A percentile compares a stretch with the other conserved stretches of the same genome.
phyloP scores from a whole-genome alignment of 2,329 filamentous ascomycete species.

The Camptophora hylomeconis region DNA sequence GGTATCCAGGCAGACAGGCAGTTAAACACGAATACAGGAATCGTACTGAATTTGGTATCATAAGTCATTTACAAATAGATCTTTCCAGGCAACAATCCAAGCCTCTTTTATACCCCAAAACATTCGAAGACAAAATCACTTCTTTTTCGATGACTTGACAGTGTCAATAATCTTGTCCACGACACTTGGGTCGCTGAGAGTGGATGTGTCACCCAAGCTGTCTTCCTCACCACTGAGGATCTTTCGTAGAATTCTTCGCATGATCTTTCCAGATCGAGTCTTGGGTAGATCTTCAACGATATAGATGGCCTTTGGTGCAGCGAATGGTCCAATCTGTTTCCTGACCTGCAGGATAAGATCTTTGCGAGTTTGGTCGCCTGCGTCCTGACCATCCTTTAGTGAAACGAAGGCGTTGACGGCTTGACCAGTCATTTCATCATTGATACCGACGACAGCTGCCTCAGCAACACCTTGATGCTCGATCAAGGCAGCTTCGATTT shows the following conservation, averaged over 20 bases:
- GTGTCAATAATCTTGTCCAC: slow-evolving; percentile 79
- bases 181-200: slow-evolving; percentile 75
- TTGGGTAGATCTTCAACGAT: slow-evolving; percentile 91
- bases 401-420: slow-evolving; percentile 94
- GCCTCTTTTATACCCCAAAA: no score
- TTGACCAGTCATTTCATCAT: slow-evolving; percentile 90
- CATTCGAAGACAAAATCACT: no score
- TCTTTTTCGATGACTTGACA: slow-evolving; percentile 50
- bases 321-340: slow-evolving; percentile 95
- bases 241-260: slow-evolving; percentile 94
- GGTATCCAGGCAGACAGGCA: no score
- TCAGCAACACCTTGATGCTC: slow-evolving; percentile 85
- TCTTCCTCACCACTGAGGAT: slow-evolving; percentile 95
- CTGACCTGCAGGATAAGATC: slow-evolving; percentile 89
- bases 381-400: slow-evolving; percentile 72
- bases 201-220: slow-evolving; percentile 83
- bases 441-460: slow-evolving; percentile 84
- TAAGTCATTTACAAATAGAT: no score
- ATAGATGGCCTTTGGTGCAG: slow-evolving; percentile 85
- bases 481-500: slow-evolving; percentile 93
- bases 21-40: no score
- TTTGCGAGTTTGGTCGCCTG: slow-evolving; percentile 71
- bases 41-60: no score
- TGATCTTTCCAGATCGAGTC: slow-evolving; percentile 97
- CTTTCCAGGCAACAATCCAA: no score